Evolutionary conservation across 164 flowering plant genomes (phyloP).

Genomic region (Saururus chinensis): DNA sequence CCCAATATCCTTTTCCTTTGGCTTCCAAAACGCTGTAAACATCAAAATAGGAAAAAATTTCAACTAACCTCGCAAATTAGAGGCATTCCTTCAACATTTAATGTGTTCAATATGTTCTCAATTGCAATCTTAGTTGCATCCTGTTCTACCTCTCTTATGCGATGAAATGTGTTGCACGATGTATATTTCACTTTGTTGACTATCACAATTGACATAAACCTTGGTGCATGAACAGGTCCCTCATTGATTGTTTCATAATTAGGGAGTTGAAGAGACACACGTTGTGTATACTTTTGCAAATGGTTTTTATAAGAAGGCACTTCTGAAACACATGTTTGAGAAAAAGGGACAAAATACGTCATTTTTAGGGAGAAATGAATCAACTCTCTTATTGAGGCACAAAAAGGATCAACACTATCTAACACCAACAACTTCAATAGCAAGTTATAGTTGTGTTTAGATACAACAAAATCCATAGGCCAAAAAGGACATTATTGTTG

Average conservation of each 20-base stretch:
- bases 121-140: constrained; percentile 41
- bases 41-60: background rate
- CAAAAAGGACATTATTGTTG: too few relatives aligned
- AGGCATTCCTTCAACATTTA: constrained; percentile 24
- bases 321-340: constrained; percentile 12
- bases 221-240: constrained; percentile 30
- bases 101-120: constrained; percentile 18
- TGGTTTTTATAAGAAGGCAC: constrained; percentile 26
- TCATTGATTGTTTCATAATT: constrained; percentile 30
- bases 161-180: constrained; percentile 23
- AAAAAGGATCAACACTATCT: too few relatives aligned
- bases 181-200: constrained; percentile 27
- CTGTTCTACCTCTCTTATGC: constrained; percentile 45
- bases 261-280: constrained; percentile 25
- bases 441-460: too few relatives aligned
- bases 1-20: background rate
- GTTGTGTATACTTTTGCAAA: constrained; percentile 35
- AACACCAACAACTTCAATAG: too few relatives aligned
- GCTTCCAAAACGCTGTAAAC: background rate
- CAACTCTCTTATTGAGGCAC: too few relatives aligned
- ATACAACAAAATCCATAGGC: too few relatives aligned
- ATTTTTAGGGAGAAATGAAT: too few relatives aligned
- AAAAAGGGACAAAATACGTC: background rate
- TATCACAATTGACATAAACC: constrained; percentile 31
- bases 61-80: constrained; percentile 27